Base-by-base conservation (phyloP, 2,329 filamentous ascomycete genomes). In the Fusarium sp. region DNA sequence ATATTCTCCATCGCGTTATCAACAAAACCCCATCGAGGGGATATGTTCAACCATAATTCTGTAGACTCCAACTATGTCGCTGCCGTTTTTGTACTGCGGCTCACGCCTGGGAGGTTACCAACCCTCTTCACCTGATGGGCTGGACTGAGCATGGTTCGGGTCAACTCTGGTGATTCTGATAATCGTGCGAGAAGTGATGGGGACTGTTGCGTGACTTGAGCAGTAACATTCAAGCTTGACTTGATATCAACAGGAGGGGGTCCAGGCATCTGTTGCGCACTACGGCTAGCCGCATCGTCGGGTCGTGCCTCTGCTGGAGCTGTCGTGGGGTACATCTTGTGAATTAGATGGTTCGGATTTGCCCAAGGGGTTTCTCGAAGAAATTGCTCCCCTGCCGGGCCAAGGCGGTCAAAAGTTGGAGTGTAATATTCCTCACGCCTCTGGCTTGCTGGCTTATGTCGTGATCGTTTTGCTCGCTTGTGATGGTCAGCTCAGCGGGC, bases 331-430 rank as follows among this genome's bases (percentile, higher is more conserved):
- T 82, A 79, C 56, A 82, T 78, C 67, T 88, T 86, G 76, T 93
- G 90, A 12, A 89, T 64, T n/a, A 91, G 90, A 77, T 94, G 91
- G 72, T 95, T 93, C 20, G 94, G 93, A 77, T 97, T 97, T 38
- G 94, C 94, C 94, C 94, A 98, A 2, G 94, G 92, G 8, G 93
- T 97, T 72, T 95, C 91, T 76, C 97, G 93, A 58, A 97, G 86
- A 73, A 96, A 97, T 69, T 95, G 92, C 79, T 97, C 93, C 74
- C 93, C 92, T 25, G 92, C 92, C 41, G 91, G 87, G 74, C 88
- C 87, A 65, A 89, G 80, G 74, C 83, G 82, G 22, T 81, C 80
- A 49, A 87, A 84, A 8, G 83, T 79, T 10, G 85, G 77, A 30
- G 84, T 78, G n/a, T 84, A 82, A 46, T 84, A 85, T 47, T 86